Conservation (phyloP, 495 filamentous ascomycete species). For the Chaetomium tenue region DNA sequence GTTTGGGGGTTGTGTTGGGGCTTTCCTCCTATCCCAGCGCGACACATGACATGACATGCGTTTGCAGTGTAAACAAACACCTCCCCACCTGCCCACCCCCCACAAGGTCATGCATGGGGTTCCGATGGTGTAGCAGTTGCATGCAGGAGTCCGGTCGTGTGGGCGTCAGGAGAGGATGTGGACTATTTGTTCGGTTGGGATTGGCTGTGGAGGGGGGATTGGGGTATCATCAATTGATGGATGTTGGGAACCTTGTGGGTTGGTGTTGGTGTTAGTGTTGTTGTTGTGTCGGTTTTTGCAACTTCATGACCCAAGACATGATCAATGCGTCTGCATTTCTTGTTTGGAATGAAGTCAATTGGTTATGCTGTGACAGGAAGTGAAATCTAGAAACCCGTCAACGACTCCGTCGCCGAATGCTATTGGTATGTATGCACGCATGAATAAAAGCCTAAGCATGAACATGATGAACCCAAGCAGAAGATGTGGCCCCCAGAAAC, state of each 20-base stretch:
- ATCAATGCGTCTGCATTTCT: too few species aligned
- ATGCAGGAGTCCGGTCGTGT: too few species aligned
- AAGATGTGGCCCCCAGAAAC: constrained; percentile 3
- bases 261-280: neutral
- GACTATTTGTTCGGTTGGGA: neutral
- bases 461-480: constrained; percentile 5
- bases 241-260: neutral
- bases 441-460: neutral
- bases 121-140: neutral
- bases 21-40: constrained; percentile 4
- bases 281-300: too few species aligned
- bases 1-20: too few species aligned
- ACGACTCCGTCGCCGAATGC: neutral
- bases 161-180: neutral
- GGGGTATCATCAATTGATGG: neutral
- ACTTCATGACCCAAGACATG: too few species aligned
- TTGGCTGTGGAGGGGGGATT: neutral
- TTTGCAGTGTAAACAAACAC: constrained; percentile 12
- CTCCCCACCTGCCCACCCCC: neutral
- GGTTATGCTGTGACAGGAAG: neutral
- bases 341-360: neutral
- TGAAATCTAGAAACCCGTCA: neutral
- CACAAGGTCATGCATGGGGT: neutral
- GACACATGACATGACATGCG: neutral
- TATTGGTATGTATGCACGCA: constrained; percentile 9